A percentile compares a stretch with the other conserved stretches of the same genome.
Evolutionary conservation across 2,329 filamentous ascomycete species (phyloP).

Genomic region (Microsporum audouinii): DNA sequence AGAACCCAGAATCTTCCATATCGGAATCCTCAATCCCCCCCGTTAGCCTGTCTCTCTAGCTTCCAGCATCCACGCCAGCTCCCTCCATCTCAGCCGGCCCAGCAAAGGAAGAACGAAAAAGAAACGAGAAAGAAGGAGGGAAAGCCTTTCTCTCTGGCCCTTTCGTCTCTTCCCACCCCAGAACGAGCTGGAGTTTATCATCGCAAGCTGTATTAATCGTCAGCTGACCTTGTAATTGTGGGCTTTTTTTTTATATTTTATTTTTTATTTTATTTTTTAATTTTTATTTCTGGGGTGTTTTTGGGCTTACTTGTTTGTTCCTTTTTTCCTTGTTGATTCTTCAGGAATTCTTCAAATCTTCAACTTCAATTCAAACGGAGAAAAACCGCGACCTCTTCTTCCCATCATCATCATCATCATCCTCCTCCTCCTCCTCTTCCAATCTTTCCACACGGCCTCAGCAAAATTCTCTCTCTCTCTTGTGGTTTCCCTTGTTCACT

Average conservation of each 20-base stretch:
- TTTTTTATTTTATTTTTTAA: not conserved
- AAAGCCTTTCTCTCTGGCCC: not conserved
- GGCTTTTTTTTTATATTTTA: not conserved
- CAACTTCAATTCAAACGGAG: not conserved
- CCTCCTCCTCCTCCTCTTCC: no score
- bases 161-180: not conserved
- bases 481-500: no score
- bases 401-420: no score
- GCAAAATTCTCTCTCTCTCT: no score
- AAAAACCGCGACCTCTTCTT: not conserved
- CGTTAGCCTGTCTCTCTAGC: not conserved
- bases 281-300: not conserved
- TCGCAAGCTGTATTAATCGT: not conserved
- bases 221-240: slow-evolving; percentile 3
- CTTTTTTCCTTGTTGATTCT: slow-evolving; percentile 3
- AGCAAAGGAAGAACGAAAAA: not conserved
- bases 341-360: not conserved
- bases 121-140: not conserved
- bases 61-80: not conserved
- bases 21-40: not conserved
- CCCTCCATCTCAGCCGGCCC: slow-evolving; percentile 1
- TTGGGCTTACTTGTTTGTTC: slow-evolving; percentile 2
- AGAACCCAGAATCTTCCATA: not conserved
- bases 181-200: not conserved
- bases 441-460: not conserved